Evolutionary conservation across 345 rosid species (phyloP).

Genomic region (Adansonia digitata): DNA sequence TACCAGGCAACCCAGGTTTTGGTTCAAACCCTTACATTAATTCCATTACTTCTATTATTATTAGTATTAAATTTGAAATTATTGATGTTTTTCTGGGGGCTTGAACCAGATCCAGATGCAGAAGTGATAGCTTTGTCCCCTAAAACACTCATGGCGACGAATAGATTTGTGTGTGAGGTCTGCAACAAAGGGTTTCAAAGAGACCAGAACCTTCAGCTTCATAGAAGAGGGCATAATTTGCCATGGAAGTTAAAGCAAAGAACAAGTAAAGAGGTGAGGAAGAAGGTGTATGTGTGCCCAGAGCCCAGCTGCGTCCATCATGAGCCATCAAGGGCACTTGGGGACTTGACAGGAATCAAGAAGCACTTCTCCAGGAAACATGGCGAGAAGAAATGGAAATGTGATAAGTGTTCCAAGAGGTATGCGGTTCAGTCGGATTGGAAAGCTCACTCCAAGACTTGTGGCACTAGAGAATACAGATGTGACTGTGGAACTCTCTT

Average conservation of each 20-base stretch:
- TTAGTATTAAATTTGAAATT: too few relatives aligned
- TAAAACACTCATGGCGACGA: slow-evolving; percentile 68
- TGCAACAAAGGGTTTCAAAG: slow-evolving; percentile 63
- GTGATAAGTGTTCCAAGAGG: slow-evolving; percentile 75
- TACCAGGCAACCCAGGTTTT: slow-evolving; percentile 92
- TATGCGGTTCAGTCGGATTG: slow-evolving; percentile 91
- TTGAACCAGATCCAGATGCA: slow-evolving; percentile 73
- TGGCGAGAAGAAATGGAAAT: slow-evolving; percentile 67
- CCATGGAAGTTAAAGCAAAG: slow-evolving; percentile 68
- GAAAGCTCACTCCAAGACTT: slow-evolving; percentile 87
- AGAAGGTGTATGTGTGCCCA: slow-evolving; percentile 58
- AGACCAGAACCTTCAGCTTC: slow-evolving; percentile 70
- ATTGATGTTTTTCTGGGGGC: neutral
- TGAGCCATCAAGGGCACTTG: slow-evolving; percentile 60
- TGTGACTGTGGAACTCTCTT: slow-evolving; percentile 92
- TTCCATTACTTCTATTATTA: neutral
- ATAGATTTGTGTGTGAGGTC: slow-evolving; percentile 60
- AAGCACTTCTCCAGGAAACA: slow-evolving; percentile 61
- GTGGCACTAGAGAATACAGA: slow-evolving; percentile 82
- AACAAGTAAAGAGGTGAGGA: slow-evolving; percentile 39
- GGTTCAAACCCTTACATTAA: neutral
- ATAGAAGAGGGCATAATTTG: slow-evolving; percentile 61
- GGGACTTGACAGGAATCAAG: slow-evolving; percentile 66
- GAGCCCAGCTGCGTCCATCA: slow-evolving; percentile 52
- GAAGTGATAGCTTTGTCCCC: slow-evolving; percentile 85